Evolutionary conservation across 371 early-diverging fungal species (phyloP), one percentile per base, ranked within the genome.

Genomic region (Mortierella sp.): DNA sequence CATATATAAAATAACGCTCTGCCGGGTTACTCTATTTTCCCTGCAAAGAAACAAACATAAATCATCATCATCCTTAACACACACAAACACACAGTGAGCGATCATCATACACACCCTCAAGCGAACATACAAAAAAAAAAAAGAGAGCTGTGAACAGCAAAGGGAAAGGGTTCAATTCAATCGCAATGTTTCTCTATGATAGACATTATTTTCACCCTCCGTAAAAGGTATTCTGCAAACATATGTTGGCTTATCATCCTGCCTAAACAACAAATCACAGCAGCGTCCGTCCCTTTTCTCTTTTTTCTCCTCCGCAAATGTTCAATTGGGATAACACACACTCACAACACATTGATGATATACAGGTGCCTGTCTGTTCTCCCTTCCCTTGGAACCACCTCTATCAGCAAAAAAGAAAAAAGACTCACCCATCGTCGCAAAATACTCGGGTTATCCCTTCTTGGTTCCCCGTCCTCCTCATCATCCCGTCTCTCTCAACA

Each of bases 161-260:
- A 14, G 4, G 34, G 24, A 31, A 43, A 66, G 26, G 31, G 66
- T 45, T 66, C 13, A 11, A 31, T 66, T 31, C 44, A n/a, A 29
- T 19, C 43, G 26, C 40, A n/a, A n/a, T n/a, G n/a, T n/a, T n/a
- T 24, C 0, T 19, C n/a, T 44, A n/a, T 65, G 71, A 71, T 71
- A 67, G 37, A 68, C n/a, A n/a, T n/a, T n/a, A n/a, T n/a, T n/a
- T n/a, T n/a, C n/a, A n/a, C n/a, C 70, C 70, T 68, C 43, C 43
- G 10, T 69, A 69, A 75, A 64, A 24, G 39, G 55, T 45, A 68
- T 39, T 37, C 48, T 29, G 26, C 76, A 76, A 76, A 76, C 76
- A 76, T 70, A 76, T 76, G 78, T 77, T 64, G 68, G 48, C 71
- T 69, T 76, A 76, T 70, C 64, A 45, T 61, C 34, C 70, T 34